Percentiles rank a stretch among this genome's conserved stretches.
Evolutionary conservation across 2,329 filamentous ascomycete genomes (phyloP).

Genomic region (Nemania bipapillata): DNA sequence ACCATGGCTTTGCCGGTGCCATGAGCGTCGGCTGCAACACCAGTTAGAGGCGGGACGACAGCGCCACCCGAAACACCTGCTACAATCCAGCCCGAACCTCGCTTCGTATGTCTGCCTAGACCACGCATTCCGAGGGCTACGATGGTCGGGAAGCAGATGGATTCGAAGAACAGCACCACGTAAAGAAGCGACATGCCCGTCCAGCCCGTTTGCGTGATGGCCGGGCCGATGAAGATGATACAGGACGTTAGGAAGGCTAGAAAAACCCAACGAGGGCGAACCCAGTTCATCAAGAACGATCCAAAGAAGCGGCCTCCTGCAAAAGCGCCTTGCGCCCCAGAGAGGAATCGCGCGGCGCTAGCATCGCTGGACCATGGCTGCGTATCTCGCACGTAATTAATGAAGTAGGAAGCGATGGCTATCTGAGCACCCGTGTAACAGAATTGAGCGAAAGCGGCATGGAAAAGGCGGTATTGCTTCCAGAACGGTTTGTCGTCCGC

Average conservation of each 20-base stretch:
- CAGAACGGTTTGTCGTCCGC: conserved; percentile 70
- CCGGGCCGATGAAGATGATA: conserved; percentile 69
- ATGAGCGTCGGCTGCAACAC: conserved; percentile 71
- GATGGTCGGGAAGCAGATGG: conserved; percentile 83
- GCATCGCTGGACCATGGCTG: conserved; percentile 62
- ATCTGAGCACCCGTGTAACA: conserved; percentile 80
- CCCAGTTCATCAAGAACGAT: conserved; percentile 72
- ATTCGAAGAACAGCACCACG: conserved; percentile 80
- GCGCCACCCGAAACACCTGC: conserved; percentile 78
- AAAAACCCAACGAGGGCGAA: conserved; percentile 75
- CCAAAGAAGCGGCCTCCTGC: conserved; percentile 77
- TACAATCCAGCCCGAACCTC: conserved; percentile 77
- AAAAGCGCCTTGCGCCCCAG: conserved; percentile 78
- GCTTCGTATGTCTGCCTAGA: conserved; percentile 79
- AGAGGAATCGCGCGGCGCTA: conserved; percentile 73
- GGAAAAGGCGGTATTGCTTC: conserved; percentile 80
- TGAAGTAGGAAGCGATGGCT: conserved; percentile 74
- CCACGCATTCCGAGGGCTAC: conserved; percentile 80
- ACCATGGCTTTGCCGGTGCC: conserved; percentile 72
- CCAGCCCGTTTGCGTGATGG: conserved; percentile 60
- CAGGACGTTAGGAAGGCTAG: conserved; percentile 71
- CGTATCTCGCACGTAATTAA: conserved; percentile 76
- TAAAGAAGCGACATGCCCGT: conserved; percentile 71
- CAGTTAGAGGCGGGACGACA: conserved; percentile 76
- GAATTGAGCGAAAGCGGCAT: conserved; percentile 80